A percentile compares a stretch with the other conserved stretches of the same genome.
Conservation (phyloP, 257 asterid genomes). For the Petunia secreta region DNA sequence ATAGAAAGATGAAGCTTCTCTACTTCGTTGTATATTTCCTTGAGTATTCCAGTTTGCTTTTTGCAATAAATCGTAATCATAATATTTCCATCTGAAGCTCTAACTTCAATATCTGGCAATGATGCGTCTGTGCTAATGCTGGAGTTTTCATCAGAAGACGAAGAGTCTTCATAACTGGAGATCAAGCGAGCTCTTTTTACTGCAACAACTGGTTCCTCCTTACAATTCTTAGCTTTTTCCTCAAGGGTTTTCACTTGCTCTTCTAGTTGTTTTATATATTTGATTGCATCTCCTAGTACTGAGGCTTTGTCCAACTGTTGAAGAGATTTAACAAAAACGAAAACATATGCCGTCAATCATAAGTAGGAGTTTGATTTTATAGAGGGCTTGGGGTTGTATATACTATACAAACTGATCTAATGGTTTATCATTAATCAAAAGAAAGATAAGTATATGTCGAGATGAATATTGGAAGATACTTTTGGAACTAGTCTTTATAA, state of each 20-base stretch:
- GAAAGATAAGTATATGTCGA: background rate
- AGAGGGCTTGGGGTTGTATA: background rate
- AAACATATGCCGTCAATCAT: background rate
- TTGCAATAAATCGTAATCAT: constrained; percentile 29
- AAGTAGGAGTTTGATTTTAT: background rate
- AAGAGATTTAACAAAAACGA: background rate
- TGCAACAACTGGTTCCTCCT: background rate
- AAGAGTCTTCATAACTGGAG: constrained; percentile 15
- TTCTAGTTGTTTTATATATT: constrained; percentile 35
- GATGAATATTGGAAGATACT: background rate
- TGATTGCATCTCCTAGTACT: constrained; percentile 37
- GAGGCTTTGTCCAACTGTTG: constrained; percentile 44
- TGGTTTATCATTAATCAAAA: background rate
- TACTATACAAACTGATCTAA: background rate
- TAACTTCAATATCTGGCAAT: constrained; percentile 30
- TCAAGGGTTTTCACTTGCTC: constrained; percentile 33
- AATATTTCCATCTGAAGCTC: constrained; percentile 29
- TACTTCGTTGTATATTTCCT: constrained; percentile 28
- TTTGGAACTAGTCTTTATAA: background rate
- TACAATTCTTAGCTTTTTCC: constrained; percentile 26
- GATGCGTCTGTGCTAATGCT: constrained; percentile 18
- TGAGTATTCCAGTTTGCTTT: constrained; percentile 27
- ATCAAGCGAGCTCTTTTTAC: constrained; percentile 7
- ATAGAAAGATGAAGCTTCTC: constrained; percentile 30
- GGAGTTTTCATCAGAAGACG: constrained; percentile 27